Base-by-base conservation (phyloP, 1,139 yeast species). In the Meyerozyma elateridarum region DNA sequence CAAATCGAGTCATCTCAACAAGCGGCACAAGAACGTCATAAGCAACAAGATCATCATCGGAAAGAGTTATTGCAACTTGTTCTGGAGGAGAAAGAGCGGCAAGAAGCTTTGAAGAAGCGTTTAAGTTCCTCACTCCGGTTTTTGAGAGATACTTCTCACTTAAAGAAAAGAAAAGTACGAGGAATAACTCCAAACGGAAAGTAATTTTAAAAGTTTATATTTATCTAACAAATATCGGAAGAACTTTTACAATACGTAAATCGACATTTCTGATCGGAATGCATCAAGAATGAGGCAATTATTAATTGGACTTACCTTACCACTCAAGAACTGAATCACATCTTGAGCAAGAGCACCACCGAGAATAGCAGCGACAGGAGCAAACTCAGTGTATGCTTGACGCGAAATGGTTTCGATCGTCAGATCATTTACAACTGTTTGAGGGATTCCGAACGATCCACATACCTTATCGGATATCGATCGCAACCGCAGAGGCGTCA, bases 311-410 rank as follows among this genome's bases (percentile, higher is more conserved):
- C 79, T 70, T 44, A 85, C 89, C 45, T 80, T 78, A 42, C 74
- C 74, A 32, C 94, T 82, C 36, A 91, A 61, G 34, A 71, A 78
- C 55, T 91, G 94, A 28, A 91, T 83, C 7, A 88, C 82, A 52
- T 91, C 96, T 56, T 91, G 99, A 2, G 95, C 85, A 22, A 91
- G 59, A 3, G 85, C 72, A 1, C 98, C 98, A 7, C 98, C 98
- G 7, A 91, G 50, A 2, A 91, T 75, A 0, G 98, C 95, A 7
- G 95, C 79, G 0, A 82, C 79, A 0, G 97, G 96, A 3, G 91
- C 71, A 41, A 85, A 74, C 51, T 91, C 95, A 1, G 85, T 65
- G 37, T 70, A 74, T 5, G 73, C 71, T 44, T 81, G 85, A 18
- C 50, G 56, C 2, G 65, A 48, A 30, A 82, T 58, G 18, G 55